These are phyloP conservation scores for Pseudisothecium myosuroides DNA, from an alignment of 225 moss, liverwort and hornwort genomes.

Conservation along the genomic window DNA sequence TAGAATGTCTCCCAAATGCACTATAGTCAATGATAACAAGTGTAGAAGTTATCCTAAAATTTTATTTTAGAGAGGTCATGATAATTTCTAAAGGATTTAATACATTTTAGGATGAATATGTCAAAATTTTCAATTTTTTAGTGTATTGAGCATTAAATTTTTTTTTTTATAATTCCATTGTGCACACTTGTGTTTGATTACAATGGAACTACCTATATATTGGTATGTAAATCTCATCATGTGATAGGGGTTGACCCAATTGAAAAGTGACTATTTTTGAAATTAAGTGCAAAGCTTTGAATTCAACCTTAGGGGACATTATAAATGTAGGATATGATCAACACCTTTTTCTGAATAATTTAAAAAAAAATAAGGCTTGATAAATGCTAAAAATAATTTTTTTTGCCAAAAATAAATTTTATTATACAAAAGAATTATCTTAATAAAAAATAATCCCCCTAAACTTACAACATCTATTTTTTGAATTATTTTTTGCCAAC, in stretches of 20 bases:
- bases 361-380: no score
- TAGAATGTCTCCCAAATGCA: background rate
- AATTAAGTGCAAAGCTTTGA: background rate
- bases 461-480: background rate
- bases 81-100: background rate
- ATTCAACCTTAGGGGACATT: background rate
- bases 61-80: background rate
- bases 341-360: background rate
- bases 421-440: background rate
- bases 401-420: no score
- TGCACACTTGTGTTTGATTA: background rate
- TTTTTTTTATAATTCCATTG: no score
- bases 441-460: background rate
- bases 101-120: background rate
- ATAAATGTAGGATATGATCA: rapidly evolving
- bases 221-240: background rate
- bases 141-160: rapidly evolving
- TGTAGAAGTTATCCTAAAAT: background rate
- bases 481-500: background rate
- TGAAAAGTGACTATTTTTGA: background rate
- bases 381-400: no score
- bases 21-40: background rate
- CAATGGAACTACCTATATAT: background rate
- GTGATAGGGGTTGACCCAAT: background rate
- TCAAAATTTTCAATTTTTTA: background rate